Evolutionary conservation across 306 rosid genomes (phyloP).

Genomic region (Mimosa pudica): DNA sequence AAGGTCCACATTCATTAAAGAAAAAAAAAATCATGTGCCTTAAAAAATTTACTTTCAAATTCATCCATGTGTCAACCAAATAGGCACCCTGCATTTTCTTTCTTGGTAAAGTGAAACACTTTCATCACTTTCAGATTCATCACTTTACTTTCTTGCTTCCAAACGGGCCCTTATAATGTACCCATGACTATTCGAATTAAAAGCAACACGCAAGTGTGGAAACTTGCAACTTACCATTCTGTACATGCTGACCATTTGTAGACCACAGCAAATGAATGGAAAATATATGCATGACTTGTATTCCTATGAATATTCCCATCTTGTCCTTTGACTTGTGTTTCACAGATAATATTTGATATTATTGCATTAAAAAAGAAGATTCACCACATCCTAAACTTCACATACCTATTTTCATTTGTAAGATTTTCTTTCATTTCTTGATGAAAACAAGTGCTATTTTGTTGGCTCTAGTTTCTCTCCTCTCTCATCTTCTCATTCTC

Average conservation of each 20-base stretch:
- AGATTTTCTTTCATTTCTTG: neutral
- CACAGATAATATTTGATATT: neutral
- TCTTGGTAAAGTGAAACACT: too few species aligned
- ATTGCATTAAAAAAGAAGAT: neutral
- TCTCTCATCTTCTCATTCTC: neutral
- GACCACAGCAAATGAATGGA: too few species aligned
- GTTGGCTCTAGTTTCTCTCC: neutral
- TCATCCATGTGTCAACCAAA: too few species aligned
- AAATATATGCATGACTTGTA: neutral
- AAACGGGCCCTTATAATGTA: neutral
- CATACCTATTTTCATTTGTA: neutral
- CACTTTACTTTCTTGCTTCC: too few species aligned
- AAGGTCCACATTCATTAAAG: too few species aligned
- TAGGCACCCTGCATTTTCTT: too few species aligned
- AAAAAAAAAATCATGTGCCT: too few species aligned
- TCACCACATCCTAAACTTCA: neutral
- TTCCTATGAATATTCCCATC: neutral
- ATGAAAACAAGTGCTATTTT: neutral
- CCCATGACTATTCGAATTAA: neutral
- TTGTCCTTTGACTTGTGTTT: neutral
- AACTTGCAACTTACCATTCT: neutral
- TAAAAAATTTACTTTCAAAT: too few species aligned
- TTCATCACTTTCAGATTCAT: too few species aligned
- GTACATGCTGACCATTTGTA: neutral
- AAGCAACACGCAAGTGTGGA: neutral